A percentile compares a stretch with the other conserved stretches of the same genome.
Conservation (phyloP, 257 asterid species). For the Verbena officinalis region DNA sequence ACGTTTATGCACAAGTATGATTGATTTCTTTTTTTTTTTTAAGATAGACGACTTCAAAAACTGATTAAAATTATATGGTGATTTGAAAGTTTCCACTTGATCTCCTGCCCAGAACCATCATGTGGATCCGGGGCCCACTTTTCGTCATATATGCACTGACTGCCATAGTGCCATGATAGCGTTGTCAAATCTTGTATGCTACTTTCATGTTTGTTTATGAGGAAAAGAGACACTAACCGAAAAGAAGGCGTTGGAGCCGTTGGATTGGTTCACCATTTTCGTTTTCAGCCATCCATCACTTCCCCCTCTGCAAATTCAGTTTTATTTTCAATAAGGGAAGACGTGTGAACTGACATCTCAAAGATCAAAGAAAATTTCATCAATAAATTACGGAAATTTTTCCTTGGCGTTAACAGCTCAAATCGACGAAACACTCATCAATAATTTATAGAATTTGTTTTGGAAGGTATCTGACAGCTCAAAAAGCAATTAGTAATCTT, state of each 20-base stretch:
- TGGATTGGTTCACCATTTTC: conserved; percentile 40
- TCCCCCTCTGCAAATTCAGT: conserved; percentile 39
- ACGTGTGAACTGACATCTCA: conserved; percentile 2
- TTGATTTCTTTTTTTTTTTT: too few relatives aligned
- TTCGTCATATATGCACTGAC: neutral
- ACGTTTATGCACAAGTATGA: neutral
- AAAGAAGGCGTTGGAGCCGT: conserved; percentile 58
- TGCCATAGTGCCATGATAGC: neutral
- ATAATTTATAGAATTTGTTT: too few relatives aligned
- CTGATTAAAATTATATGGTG: neutral
- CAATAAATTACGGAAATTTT: neutral
- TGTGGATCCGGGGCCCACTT: conserved; percentile 23
- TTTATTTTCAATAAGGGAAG: conserved; percentile 10
- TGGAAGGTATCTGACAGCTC: too few relatives aligned
- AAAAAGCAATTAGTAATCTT: too few relatives aligned
- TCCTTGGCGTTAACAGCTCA: too few relatives aligned
- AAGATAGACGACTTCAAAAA: neutral
- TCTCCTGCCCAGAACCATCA: conserved; percentile 9
- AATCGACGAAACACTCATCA: too few relatives aligned
- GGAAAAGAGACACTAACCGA: conserved; percentile 41
- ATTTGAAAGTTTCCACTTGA: neutral
- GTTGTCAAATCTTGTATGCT: neutral
- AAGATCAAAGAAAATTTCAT: conserved; percentile 2
- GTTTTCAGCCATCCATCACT: conserved; percentile 49
- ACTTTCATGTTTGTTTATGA: neutral